Conservation (phyloP, 1,284 basidiomycete species). For the Hemileia vastatrix region DNA sequence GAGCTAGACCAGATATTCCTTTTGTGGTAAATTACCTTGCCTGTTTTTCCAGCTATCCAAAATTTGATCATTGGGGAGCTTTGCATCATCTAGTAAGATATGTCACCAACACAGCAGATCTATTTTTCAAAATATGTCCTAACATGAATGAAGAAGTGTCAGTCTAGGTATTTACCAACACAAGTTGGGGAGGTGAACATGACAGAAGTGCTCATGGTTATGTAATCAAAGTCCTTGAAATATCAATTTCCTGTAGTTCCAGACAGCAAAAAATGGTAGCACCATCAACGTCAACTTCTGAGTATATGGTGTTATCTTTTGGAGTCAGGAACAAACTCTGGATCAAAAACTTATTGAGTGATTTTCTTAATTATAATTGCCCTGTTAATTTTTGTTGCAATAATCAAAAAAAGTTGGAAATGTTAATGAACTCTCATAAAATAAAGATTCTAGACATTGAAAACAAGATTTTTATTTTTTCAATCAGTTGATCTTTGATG, state of each 20-base stretch:
- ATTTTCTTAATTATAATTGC: too few species aligned
- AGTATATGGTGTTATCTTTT: not conserved
- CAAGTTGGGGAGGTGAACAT: constrained; percentile 3
- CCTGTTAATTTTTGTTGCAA: too few species aligned
- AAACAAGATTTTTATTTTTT: too few species aligned
- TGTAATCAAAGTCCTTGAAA: not conserved
- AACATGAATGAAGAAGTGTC: not conserved
- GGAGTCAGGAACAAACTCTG: too few species aligned
- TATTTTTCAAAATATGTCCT: not conserved
- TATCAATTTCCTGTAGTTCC: not conserved
- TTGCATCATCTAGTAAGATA: constrained; percentile 4
- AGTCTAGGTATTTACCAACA: not conserved
- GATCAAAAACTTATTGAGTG: too few species aligned
- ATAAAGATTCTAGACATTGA: too few species aligned
- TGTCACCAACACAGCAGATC: not conserved
- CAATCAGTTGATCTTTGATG: too few species aligned
- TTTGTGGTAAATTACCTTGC: constrained; percentile 6
- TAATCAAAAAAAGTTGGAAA: too few species aligned
- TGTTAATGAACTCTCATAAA: too few species aligned
- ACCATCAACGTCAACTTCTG: not conserved
- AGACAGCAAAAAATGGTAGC: not conserved
- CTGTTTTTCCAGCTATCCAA: not conserved
- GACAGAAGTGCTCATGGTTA: not conserved
- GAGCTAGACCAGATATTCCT: constrained; percentile 3
- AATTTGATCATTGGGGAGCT: not conserved